Evolutionary conservation across 2,329 filamentous ascomycete genomes (phyloP).

Genomic region (Emergomyces orientalis): DNA sequence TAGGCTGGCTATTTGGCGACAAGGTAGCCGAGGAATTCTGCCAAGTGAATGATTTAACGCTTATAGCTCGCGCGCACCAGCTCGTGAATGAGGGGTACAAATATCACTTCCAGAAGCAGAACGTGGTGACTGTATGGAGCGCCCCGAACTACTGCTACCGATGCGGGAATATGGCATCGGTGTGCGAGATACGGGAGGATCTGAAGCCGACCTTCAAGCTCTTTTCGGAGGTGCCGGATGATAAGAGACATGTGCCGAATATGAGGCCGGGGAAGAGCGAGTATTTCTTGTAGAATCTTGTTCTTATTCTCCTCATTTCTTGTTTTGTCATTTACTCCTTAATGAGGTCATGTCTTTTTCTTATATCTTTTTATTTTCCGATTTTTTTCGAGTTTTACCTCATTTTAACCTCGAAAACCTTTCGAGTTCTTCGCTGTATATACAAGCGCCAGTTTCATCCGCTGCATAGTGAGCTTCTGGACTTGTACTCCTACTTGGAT

Average conservation of each 20-base stretch:
- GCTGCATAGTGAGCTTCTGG: neutral
- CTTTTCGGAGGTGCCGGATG: conserved; percentile 40
- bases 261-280: conserved; percentile 40
- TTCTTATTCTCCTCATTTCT: neutral
- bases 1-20: conserved; percentile 18
- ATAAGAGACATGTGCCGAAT: conserved; percentile 38
- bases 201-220: conserved; percentile 75
- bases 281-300: conserved; percentile 35
- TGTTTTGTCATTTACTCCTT: neutral
- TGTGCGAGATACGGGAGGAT: conserved; percentile 82
- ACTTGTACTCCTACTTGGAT: neutral
- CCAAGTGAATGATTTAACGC: conserved; percentile 93
- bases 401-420: neutral
- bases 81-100: conserved; percentile 99
- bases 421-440: neutral
- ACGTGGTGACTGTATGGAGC: conserved; percentile 90
- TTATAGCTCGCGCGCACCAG: conserved; percentile 94
- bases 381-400: neutral
- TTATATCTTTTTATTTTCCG: neutral
- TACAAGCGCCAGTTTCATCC: neutral
- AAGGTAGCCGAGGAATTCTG: conserved; percentile 71
- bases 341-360: neutral
- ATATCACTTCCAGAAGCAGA: conserved; percentile 87
- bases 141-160: conserved; percentile 96
- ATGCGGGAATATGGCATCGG: conserved; percentile 79